Evolutionary conservation across 805 yeast species (phyloP).

Genomic region (Huiozyma sinensis): DNA sequence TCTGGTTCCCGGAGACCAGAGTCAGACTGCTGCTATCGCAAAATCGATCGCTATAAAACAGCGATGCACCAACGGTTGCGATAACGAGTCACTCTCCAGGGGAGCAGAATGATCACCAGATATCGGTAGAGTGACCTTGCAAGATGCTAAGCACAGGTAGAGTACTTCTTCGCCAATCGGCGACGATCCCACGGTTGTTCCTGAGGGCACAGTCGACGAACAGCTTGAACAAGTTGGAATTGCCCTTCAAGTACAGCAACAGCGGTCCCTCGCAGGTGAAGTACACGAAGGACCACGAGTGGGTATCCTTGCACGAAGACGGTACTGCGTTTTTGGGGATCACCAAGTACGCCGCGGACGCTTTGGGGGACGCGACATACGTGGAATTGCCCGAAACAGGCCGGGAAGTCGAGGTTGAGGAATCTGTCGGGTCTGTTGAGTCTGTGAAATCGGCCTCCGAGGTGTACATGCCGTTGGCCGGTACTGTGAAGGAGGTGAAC

Average conservation of each 20-base stretch:
- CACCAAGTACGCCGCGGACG: slow-evolving; percentile 90
- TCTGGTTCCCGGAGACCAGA: too few species aligned
- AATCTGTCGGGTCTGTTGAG: slow-evolving; percentile 86
- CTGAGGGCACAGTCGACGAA: slow-evolving; percentile 1
- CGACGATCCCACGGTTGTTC: too few species aligned
- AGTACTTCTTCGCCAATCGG: too few species aligned
- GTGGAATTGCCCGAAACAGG: slow-evolving; percentile 80
- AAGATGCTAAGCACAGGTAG: too few species aligned
- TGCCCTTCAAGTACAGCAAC: slow-evolving; percentile 24
- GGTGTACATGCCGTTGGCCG: slow-evolving; percentile 78
- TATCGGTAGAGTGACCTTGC: too few species aligned
- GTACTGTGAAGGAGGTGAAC: slow-evolving; percentile 67
- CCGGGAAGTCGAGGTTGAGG: slow-evolving; percentile 54
- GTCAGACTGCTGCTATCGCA: too few species aligned
- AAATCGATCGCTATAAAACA: too few species aligned
- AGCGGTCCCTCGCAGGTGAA: slow-evolving; percentile 34
- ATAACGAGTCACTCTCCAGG: too few species aligned
- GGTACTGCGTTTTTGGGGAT: slow-evolving; percentile 84
- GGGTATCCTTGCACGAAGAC: slow-evolving; percentile 81
- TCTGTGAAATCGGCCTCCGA: slow-evolving; percentile 91
- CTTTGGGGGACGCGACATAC: slow-evolving; percentile 92
- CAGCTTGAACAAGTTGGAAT: slow-evolving; percentile 20
- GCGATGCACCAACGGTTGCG: too few species aligned
- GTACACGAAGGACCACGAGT: slow-evolving; percentile 88
- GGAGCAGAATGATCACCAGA: too few species aligned